Percentiles rank a stretch among this genome's conserved stretches.
Evolutionary conservation across 2,329 filamentous ascomycete species (phyloP).

Genomic region (Colletotrichum sp.): DNA sequence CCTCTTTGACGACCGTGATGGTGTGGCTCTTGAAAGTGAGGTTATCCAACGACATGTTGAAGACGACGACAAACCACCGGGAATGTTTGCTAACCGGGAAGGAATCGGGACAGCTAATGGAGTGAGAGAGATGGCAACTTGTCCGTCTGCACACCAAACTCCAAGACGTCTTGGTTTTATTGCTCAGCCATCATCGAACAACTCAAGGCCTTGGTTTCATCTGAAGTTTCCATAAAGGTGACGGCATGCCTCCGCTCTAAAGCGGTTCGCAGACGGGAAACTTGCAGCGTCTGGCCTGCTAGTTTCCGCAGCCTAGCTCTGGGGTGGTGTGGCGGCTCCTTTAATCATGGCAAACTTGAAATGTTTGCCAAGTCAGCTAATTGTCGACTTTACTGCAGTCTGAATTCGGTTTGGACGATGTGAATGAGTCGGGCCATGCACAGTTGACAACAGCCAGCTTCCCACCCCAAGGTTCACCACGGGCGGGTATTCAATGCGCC

Average conservation of each 20-base stretch:
- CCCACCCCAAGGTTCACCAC: background rate
- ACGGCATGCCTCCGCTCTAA: background rate
- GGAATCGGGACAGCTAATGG: background rate
- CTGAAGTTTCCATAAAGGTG: background rate
- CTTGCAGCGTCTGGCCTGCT: background rate
- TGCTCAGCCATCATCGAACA: background rate
- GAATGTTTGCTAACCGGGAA: background rate
- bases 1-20: slow-evolving; percentile 57
- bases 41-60: slow-evolving; percentile 13
- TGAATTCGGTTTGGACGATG: background rate
- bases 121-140: background rate
- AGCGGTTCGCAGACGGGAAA: background rate
- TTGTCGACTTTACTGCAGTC: background rate
- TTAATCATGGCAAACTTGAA: background rate
- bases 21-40: slow-evolving; percentile 34
- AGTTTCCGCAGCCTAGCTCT: background rate
- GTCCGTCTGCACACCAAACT: background rate
- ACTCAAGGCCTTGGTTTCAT: background rate
- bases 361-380: background rate
- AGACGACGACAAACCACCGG: background rate
- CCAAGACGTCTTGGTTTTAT: background rate
- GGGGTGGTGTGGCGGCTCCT: background rate
- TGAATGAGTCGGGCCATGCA: background rate
- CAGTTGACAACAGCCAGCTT: background rate
- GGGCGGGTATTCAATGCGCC: background rate